phyloP scores from a whole-genome alignment of 805 yeast genomes.

The Metschnikowia corniflorae region DNA sequence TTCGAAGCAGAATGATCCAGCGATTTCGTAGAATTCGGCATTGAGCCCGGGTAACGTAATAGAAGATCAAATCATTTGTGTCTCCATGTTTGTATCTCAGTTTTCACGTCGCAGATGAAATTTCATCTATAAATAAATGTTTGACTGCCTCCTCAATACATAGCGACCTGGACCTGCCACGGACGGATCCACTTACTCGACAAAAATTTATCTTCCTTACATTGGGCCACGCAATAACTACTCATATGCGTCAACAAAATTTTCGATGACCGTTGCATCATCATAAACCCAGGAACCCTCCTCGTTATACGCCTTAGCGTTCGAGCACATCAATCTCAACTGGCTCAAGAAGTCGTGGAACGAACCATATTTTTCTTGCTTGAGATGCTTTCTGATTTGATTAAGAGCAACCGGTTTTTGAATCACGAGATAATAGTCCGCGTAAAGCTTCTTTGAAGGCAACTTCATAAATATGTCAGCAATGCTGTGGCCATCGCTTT shows the following conservation, averaged over 20 bases:
- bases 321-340: conserved; percentile 61
- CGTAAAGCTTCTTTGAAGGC: conserved; percentile 73
- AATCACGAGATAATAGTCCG: conserved; percentile 77
- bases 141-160: too few species aligned
- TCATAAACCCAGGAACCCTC: conserved; percentile 20
- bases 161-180: too few species aligned
- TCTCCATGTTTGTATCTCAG: too few species aligned
- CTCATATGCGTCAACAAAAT: conserved; percentile 14
- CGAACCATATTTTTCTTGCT: conserved; percentile 32
- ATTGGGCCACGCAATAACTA: too few species aligned
- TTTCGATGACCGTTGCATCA: conserved; percentile 45
- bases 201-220: too few species aligned
- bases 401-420: conserved; percentile 56
- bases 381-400: conserved; percentile 49
- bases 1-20: too few species aligned
- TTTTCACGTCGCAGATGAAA: too few species aligned
- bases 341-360: conserved; percentile 54
- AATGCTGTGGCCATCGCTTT: conserved; percentile 36
- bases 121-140: too few species aligned
- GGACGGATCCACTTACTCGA: too few species aligned
- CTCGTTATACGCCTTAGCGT: conserved; percentile 54
- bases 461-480: conserved; percentile 53
- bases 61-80: too few species aligned
- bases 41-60: too few species aligned
- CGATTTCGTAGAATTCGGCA: too few species aligned